phyloP scores from a whole-genome alignment of 1,284 basidiomycete genomes.

The Papiliotrema fonsecae region DNA sequence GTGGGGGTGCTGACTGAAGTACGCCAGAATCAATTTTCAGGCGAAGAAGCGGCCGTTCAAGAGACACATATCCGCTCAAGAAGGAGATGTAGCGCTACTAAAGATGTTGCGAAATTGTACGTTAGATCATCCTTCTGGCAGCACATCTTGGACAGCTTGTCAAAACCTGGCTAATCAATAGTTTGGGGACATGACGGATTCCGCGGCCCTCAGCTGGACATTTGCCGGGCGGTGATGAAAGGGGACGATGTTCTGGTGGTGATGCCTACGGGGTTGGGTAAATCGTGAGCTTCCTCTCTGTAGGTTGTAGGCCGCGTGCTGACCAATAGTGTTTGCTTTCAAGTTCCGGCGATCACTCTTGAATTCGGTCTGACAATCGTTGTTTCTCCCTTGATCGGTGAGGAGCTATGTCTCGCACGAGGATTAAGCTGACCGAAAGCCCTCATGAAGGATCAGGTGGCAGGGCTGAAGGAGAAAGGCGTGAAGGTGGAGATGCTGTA shows the following conservation, averaged over 20 bases:
- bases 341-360: slow-evolving; percentile 70
- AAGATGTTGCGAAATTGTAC: slow-evolving; percentile 37
- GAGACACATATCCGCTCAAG: slow-evolving; percentile 36
- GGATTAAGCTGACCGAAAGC: slow-evolving; percentile 50
- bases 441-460: slow-evolving; percentile 80
- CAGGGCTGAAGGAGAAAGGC: slow-evolving; percentile 55
- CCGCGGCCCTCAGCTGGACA: slow-evolving; percentile 70
- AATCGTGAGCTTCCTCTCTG: slow-evolving; percentile 53
- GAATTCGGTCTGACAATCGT: slow-evolving; percentile 70
- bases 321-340: slow-evolving; percentile 66
- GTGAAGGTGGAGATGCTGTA: slow-evolving; percentile 62
- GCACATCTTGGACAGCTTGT: no score
- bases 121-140: slow-evolving; percentile 1
- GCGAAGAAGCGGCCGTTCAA: slow-evolving; percentile 27
- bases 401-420: slow-evolving; percentile 15
- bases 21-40: slow-evolving; percentile 29
- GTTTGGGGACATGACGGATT: slow-evolving; percentile 65
- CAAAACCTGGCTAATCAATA: no score
- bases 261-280: slow-evolving; percentile 83
- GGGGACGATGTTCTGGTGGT: slow-evolving; percentile 75
- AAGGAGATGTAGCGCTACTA: slow-evolving; percentile 28
- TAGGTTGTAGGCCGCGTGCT: background rate
- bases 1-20: slow-evolving; percentile 8
- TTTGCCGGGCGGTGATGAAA: slow-evolving; percentile 62
- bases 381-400: slow-evolving; percentile 71